phyloP scores from a whole-genome alignment of 2,329 filamentous ascomycete genomes.

The Penicillium sp. region DNA sequence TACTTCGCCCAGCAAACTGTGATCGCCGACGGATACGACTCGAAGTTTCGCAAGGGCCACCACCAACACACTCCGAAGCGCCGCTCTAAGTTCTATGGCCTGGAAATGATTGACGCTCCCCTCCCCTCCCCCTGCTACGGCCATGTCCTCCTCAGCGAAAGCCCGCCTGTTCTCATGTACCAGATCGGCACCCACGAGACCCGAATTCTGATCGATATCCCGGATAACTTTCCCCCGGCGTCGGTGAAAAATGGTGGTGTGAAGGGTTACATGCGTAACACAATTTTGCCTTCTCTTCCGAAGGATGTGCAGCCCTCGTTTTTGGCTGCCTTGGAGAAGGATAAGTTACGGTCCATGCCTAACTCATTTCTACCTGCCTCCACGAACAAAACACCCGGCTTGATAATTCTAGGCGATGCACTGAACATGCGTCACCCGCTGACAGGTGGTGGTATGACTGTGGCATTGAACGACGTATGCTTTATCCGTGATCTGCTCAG shows the following conservation, averaged over 20 bases:
- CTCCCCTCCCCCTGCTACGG: constrained; percentile 75
- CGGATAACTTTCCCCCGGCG: constrained; percentile 72
- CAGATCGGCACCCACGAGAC: constrained; percentile 97
- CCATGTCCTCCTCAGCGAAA: constrained; percentile 80
- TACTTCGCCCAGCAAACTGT: constrained; percentile 90
- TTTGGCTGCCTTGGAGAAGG: constrained; percentile 71
- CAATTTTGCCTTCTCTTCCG: constrained; percentile 77
- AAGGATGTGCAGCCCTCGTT: constrained; percentile 70
- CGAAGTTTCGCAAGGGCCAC: constrained; percentile 82
- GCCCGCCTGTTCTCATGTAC: constrained; percentile 82
- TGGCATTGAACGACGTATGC: constrained; percentile 89
- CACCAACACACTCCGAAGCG: constrained; percentile 66
- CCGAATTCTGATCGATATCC: constrained; percentile 83
- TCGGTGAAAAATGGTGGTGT: constrained; percentile 75
- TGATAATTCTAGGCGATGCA: constrained; percentile 86
- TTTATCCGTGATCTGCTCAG: constrained; percentile 72
- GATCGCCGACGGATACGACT: constrained; percentile 87
- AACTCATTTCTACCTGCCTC: constrained; percentile 88
- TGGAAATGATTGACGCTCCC: constrained; percentile 85
- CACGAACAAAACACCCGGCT: constrained; percentile 67
- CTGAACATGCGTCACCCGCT: constrained; percentile 99
- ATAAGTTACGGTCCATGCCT: constrained; percentile 85
- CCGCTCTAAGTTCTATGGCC: constrained; percentile 85
- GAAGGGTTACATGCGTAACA: constrained; percentile 76
- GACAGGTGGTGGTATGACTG: constrained; percentile 97